A percentile compares a stretch with the other conserved stretches of the same genome.
These are phyloP conservation scores for Rhodotorula sp. DNA, from an alignment of 1,284 basidiomycete genomes.

Conservation along the genomic window DNA sequence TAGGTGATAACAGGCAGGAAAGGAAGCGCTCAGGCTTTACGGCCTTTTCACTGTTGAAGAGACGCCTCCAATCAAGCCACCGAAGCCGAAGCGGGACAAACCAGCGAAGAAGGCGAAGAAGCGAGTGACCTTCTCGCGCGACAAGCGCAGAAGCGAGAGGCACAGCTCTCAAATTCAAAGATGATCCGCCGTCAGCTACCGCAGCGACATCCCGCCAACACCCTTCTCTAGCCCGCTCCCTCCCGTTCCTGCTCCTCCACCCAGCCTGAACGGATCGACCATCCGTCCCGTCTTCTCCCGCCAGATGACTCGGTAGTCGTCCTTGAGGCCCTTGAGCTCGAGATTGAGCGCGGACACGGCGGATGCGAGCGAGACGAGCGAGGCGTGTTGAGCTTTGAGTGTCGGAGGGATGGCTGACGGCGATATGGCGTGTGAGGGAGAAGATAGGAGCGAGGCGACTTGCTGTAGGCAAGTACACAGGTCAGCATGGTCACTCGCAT, in stretches of 20 bases:
- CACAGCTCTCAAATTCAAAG: too few species aligned
- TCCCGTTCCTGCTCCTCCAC: neutral
- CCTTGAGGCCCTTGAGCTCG: constrained; percentile 40
- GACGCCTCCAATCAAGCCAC: too few species aligned
- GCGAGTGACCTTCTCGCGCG: too few species aligned
- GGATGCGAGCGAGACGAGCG: constrained; percentile 42
- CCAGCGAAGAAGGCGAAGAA: too few species aligned
- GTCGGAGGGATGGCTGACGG: constrained; percentile 39
- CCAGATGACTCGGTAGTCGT: constrained; percentile 43
- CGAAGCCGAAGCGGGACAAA: too few species aligned
- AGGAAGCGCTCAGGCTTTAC: constrained; percentile 75
- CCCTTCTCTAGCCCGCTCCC: constrained; percentile 9
- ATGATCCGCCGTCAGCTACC: constrained; percentile 1
- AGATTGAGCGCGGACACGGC: constrained; percentile 39
- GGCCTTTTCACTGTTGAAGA: constrained; percentile 58
- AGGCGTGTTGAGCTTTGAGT: constrained; percentile 41
- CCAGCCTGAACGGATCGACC: constrained; percentile 39
- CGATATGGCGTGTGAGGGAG: constrained; percentile 11
- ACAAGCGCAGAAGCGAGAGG: too few species aligned
- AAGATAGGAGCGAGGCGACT: constrained; percentile 21
- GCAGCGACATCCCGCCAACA: constrained; percentile 18
- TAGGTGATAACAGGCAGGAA: constrained; percentile 64
- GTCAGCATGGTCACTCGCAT: neutral
- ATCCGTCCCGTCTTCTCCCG: constrained; percentile 41
- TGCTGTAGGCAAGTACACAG: neutral